These are phyloP conservation scores for Zygnema circumcarinatum DNA, from an alignment of 139 green algal genomes.

Conservation along the genomic window DNA sequence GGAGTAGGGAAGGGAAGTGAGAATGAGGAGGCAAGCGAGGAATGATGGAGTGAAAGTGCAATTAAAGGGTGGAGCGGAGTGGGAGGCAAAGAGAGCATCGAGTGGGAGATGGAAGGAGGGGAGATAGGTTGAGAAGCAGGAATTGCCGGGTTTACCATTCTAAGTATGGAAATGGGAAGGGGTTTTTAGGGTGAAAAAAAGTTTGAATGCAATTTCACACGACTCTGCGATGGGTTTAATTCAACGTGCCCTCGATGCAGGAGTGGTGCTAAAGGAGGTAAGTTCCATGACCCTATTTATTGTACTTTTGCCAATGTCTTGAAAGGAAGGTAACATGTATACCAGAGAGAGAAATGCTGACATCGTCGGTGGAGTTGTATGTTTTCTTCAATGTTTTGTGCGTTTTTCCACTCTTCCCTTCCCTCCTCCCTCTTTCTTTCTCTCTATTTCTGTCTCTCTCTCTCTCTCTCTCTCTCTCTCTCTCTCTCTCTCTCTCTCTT, in stretches of 20 bases:
- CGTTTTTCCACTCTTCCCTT: too few species aligned
- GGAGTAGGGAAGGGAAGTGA: neutral
- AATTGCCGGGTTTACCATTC: neutral
- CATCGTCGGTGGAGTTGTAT: neutral
- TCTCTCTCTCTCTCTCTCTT: too few species aligned
- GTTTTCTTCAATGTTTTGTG: too few species aligned
- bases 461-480: too few species aligned
- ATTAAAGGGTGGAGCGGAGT: too few species aligned
- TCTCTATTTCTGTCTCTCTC: too few species aligned
- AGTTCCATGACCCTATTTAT: neutral
- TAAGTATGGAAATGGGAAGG: neutral
- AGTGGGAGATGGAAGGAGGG: too few species aligned
- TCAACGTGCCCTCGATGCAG: conserved; percentile 66
- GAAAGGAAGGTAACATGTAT: neutral
- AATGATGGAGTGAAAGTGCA: too few species aligned
- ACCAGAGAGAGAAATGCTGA: neutral
- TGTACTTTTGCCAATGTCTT: too few species aligned
- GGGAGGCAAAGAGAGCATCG: too few species aligned
- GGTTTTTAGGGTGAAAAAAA: conserved; percentile 59
- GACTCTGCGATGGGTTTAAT: conserved; percentile 77
- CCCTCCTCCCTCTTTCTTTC: too few species aligned
- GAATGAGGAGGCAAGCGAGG: too few species aligned
- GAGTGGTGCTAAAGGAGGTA: conserved; percentile 75
- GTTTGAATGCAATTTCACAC: conserved; percentile 77
- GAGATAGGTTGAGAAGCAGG: neutral